Evolutionary conservation across 192 early-diverging fungal species (phyloP).

Genomic region (Dimargaris xerosporica): DNA sequence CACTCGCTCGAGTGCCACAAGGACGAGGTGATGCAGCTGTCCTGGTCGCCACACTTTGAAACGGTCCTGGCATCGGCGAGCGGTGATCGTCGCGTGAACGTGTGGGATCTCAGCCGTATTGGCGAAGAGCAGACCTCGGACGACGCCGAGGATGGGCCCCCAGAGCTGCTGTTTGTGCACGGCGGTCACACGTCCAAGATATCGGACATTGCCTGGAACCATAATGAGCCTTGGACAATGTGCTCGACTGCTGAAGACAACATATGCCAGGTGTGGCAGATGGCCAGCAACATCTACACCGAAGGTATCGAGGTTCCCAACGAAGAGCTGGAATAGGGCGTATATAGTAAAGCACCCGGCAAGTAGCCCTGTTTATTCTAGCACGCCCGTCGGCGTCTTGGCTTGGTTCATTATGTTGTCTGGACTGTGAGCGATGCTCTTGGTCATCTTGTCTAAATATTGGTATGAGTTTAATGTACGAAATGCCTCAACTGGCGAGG

Average conservation of each 20-base stretch:
- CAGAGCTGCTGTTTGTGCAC: conserved; percentile 96
- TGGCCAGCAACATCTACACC: conserved; percentile 50
- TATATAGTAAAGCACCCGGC: too few species aligned
- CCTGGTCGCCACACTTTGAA: conserved; percentile 88
- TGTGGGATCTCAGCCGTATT: conserved; percentile 91
- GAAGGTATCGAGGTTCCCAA: conserved; percentile 1
- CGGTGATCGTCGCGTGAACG: conserved; percentile 75
- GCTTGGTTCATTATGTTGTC: too few species aligned
- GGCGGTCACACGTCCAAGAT: conserved; percentile 97
- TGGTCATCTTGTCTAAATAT: too few species aligned
- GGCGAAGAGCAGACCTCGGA: conserved; percentile 88
- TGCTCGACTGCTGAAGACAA: conserved; percentile 94
- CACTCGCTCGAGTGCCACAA: conserved; percentile 80
- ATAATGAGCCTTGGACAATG: conserved; percentile 83
- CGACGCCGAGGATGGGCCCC: conserved; percentile 95
- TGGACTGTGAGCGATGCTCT: too few species aligned
- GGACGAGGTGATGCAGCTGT: conserved; percentile 83
- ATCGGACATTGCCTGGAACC: conserved; percentile 92
- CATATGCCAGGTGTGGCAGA: conserved; percentile 96
- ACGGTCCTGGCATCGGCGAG: conserved; percentile 82
- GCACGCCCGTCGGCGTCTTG: too few species aligned
- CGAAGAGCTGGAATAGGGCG: conserved; percentile 8
- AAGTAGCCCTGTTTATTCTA: too few species aligned
- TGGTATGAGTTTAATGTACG: too few species aligned
- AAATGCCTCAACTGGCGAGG: too few species aligned